phyloP scores from a whole-genome alignment of 345 rosid genomes.

The Melaleuca alternifolia region DNA sequence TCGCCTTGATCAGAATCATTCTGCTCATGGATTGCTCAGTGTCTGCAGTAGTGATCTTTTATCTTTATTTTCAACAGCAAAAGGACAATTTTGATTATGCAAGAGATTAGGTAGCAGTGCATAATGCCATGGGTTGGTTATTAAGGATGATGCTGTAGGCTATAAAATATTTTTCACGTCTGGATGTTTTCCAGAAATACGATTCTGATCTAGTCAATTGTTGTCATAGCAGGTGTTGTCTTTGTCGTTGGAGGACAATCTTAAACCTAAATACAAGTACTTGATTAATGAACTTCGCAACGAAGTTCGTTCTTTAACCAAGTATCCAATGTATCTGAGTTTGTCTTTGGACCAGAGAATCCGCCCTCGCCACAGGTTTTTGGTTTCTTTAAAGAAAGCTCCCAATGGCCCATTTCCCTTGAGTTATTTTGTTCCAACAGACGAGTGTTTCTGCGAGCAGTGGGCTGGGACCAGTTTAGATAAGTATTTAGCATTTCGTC shows the following conservation, averaged over 20 bases:
- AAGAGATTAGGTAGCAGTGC: background rate
- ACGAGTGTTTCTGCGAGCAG: conserved; percentile 75
- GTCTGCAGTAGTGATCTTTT: background rate
- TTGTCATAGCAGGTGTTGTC: conserved; percentile 62
- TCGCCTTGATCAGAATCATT: background rate
- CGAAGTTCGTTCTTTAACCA: conserved; percentile 70
- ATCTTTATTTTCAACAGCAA: background rate
- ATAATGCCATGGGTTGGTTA: background rate
- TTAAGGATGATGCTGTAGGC: background rate
- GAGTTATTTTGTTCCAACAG: conserved; percentile 70
- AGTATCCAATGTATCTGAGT: conserved; percentile 83
- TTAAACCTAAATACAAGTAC: conserved; percentile 86
- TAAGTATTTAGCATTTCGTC: conserved; percentile 74
- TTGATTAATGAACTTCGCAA: conserved; percentile 76
- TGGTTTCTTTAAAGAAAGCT: conserved; percentile 84
- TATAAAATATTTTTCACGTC: background rate
- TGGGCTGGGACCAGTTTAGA: conserved; percentile 89
- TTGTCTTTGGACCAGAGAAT: conserved; percentile 89
- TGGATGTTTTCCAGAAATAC: background rate
- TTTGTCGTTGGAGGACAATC: conserved; percentile 82
- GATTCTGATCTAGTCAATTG: background rate
- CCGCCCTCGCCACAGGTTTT: conserved; percentile 84
- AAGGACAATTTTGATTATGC: background rate
- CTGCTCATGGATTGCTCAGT: background rate
- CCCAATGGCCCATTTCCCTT: conserved; percentile 96